These are phyloP conservation scores for Podaxis rugospora DNA, from an alignment of 768 basidiomycete species.

Conservation along the genomic window DNA sequence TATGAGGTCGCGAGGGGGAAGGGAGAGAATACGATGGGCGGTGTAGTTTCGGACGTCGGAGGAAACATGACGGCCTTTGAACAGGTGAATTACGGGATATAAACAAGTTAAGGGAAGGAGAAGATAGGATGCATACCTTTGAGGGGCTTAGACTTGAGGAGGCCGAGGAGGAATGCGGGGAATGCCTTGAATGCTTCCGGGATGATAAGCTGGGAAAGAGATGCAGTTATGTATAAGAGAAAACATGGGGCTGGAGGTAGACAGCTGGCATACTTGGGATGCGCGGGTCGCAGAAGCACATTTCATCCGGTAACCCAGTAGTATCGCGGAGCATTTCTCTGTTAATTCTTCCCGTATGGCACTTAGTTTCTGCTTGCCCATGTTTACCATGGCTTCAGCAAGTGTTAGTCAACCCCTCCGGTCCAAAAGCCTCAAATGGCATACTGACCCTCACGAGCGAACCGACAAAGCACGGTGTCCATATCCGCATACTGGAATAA, in stretches of 20 bases:
- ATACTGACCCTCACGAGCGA: conserved; percentile 72
- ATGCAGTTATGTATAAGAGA: background rate
- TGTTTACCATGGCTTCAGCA: conserved; percentile 61
- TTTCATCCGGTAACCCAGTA: conserved; percentile 83
- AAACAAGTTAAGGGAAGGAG: background rate
- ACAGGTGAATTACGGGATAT: background rate
- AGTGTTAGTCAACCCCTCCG: background rate
- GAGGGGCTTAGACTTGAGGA: conserved; percentile 88
- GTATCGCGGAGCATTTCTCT: conserved; percentile 74
- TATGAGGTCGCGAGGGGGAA: conserved; percentile 66
- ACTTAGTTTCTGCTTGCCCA: conserved; percentile 55
- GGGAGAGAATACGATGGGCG: conserved; percentile 69
- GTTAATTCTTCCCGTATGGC: conserved; percentile 84
- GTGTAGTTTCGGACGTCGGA: conserved; percentile 92
- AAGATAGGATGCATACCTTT: conserved; percentile 58
- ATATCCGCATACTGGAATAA: conserved; percentile 91
- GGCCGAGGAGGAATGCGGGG: conserved; percentile 74
- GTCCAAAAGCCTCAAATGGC: no score
- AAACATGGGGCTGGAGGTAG: background rate
- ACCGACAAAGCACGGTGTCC: conserved; percentile 71
- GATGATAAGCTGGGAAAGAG: conserved; percentile 68
- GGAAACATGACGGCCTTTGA: conserved; percentile 74
- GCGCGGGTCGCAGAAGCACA: conserved; percentile 77
- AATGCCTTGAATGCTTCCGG: conserved; percentile 90
- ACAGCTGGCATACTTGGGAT: conserved; percentile 60